A percentile compares a stretch with the other conserved stretches of the same genome.
phyloP scores from a whole-genome alignment of 1,284 basidiomycete species.

The Retiboletus flavoniger region DNA sequence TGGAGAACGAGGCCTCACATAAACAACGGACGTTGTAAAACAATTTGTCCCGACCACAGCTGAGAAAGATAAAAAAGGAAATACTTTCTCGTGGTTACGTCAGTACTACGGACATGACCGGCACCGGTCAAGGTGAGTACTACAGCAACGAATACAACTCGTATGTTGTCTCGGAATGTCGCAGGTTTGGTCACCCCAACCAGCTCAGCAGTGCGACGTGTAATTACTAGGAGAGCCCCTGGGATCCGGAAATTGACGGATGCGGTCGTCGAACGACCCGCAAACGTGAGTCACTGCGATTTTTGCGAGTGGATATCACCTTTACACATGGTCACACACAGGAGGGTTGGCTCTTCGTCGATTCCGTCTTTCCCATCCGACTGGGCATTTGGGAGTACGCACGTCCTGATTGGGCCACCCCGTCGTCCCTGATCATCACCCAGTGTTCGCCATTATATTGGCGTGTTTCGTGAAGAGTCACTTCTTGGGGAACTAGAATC shows the following conservation, averaged over 20 bases:
- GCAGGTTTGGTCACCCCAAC: conserved; percentile 1
- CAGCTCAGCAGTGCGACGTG: conserved; percentile 3
- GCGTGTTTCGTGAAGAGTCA: conserved; percentile 52
- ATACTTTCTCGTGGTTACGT: conserved; percentile 12
- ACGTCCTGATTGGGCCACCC: conserved; percentile 1
- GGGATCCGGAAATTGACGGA: conserved; percentile 12
- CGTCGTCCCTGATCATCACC: conserved; percentile 7
- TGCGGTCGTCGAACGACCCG: neutral
- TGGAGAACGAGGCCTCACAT: conserved; percentile 21
- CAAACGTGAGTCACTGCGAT: conserved; percentile 21
- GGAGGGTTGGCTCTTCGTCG: conserved; percentile 52
- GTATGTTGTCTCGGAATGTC: conserved; percentile 21
- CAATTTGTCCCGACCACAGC: conserved; percentile 16
- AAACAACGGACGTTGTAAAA: conserved; percentile 15
- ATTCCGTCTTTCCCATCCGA: conserved; percentile 57
- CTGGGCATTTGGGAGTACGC: conserved; percentile 54
- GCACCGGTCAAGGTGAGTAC: too few relatives aligned
- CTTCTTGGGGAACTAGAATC: conserved; percentile 49
- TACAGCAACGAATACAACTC: neutral
- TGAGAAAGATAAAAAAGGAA: conserved; percentile 15
- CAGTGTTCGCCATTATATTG: conserved; percentile 64
- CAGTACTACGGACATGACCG: too few relatives aligned
- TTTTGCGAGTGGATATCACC: conserved; percentile 12
- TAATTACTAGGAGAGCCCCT: neutral
- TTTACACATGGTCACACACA: conserved; percentile 13